Percentiles rank a stretch among this genome's conserved stretches.
Conservation (phyloP, 2,329 filamentous ascomycete species). For the Aspergillus carbonarius region DNA sequence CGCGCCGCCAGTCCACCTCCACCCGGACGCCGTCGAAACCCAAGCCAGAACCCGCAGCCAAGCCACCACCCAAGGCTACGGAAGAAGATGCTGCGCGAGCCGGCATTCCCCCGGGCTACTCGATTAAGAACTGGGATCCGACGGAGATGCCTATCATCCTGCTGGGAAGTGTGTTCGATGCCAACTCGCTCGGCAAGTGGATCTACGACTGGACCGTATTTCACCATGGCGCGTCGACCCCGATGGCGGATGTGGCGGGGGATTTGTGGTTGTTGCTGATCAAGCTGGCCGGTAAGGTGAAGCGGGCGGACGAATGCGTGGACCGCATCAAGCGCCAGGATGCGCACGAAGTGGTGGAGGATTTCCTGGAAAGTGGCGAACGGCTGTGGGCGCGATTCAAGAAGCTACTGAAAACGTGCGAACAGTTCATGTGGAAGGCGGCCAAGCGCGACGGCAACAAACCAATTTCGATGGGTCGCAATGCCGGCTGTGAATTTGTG, state of each 20-base stretch:
- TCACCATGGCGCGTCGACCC: conserved; percentile 75
- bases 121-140: conserved; percentile 97
- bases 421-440: conserved; percentile 91
- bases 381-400: conserved; percentile 82
- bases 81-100: conserved; percentile 63
- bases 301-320: conserved; percentile 78
- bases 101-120: conserved; percentile 84
- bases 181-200: conserved; percentile 97
- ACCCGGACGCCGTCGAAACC: conserved; percentile 47
- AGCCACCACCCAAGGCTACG: conserved; percentile 54
- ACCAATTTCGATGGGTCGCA: conserved; percentile 78
- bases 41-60: conserved; percentile 35
- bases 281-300: conserved; percentile 89
- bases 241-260: conserved; percentile 86
- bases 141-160: conserved; percentile 90
- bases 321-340: conserved; percentile 70
- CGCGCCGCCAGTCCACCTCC: conserved; percentile 56
- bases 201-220: conserved; percentile 99
- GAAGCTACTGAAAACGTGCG: conserved; percentile 83
- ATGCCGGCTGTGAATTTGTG: conserved; percentile 91
- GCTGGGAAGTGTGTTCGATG: conserved; percentile 92
- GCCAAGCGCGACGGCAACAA: conserved; percentile 69
- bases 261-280: conserved; percentile 95
- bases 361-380: conserved; percentile 87
- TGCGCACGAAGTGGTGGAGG: conserved; percentile 77